phyloP scores from a whole-genome alignment of 352 stramenopile genomes.

The Lagenidium giganteum region DNA sequence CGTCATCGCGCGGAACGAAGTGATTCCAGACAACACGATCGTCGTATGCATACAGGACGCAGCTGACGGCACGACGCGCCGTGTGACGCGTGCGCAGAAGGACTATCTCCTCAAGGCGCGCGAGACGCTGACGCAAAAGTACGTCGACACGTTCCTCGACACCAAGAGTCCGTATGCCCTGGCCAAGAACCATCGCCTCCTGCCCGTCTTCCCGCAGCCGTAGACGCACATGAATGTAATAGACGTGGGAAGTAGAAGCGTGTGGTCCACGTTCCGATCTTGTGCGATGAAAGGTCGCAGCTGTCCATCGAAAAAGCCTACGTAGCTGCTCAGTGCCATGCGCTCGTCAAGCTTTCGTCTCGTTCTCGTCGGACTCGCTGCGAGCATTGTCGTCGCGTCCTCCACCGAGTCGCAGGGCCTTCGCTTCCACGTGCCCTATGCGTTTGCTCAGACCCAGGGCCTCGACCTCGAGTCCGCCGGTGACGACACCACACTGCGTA shows the following conservation, averaged over 20 bases:
- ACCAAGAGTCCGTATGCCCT: conserved; percentile 70
- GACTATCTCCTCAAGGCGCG: conserved; percentile 60
- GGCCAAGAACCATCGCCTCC: conserved; percentile 71
- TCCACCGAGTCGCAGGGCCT: too few relatives aligned
- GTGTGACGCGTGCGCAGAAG: conserved; percentile 53
- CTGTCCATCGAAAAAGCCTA: too few relatives aligned
- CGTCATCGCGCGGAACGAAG: conserved; percentile 54
- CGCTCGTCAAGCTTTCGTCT: too few relatives aligned
- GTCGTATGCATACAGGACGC: conserved; percentile 52
- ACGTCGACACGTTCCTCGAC: conserved; percentile 69
- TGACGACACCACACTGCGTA: conserved; percentile 9
- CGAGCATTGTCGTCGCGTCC: too few relatives aligned
- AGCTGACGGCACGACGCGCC: conserved; percentile 14
- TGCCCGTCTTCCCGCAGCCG: conserved; percentile 18
- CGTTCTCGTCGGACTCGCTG: too few relatives aligned
- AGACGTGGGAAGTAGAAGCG: too few relatives aligned
- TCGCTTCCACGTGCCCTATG: conserved; percentile 29
- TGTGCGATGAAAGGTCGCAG: too few relatives aligned
- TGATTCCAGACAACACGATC: conserved; percentile 66
- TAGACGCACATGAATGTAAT: too few relatives aligned
- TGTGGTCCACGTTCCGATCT: too few relatives aligned
- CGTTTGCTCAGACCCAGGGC: neutral
- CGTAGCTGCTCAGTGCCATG: too few relatives aligned
- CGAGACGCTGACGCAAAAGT: conserved; percentile 55
- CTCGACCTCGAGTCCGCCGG: conserved; percentile 16